Evolutionary conservation across 2,329 filamentous ascomycete genomes (phyloP), one percentile per base, ranked within the genome.

Genomic region (Arthrobotrys sinensis): DNA sequence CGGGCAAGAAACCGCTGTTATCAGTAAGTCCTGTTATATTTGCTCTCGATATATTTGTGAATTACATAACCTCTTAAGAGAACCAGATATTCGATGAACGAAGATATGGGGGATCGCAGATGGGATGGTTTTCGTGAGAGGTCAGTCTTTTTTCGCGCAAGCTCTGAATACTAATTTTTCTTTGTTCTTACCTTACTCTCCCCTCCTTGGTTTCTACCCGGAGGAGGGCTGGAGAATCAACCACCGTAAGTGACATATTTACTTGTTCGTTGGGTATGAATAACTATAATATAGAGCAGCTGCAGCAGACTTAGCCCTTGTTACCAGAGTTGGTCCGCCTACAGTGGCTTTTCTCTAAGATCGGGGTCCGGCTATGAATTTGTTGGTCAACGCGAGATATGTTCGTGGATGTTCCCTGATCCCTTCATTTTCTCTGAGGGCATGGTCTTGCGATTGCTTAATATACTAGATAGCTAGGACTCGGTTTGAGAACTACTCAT

Each of bases 1-100:
- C 36, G 28, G 62, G 32, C 4, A 38, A 64, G n/a, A 57, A 28
- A 19, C 67, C 53, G 62, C 53, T 60, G 46, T 28, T 43, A 57
- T 52, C 73, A 78, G 75, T 78, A 78, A 78, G 75, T 78, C 62
- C 50, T 77, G 68, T 72, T 72, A 45, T 66, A 64, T 70, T 53
- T 52, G 46, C 19, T 71, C 66, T 60, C 63, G 48, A 34, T 40
- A 40, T 53, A 34, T 63, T 72, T 68, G 75, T 78, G 75, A 78
- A 78, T 66, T 78, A 78, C 36, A 78, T 78, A 46, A 78, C 75
- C 46, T 45, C 71, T 67, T 70, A 63, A 40, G 19, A 43, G 55
- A 60, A 62, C 67, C 75, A 71, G 75, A 72, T 78, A 38, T 65
- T 55, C 60, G 75, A 60, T 60, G 16, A 60, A 4, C 55, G 14